phyloP scores from a whole-genome alignment of 2,329 filamentous ascomycete species.

The Paecilomyces sp. region DNA sequence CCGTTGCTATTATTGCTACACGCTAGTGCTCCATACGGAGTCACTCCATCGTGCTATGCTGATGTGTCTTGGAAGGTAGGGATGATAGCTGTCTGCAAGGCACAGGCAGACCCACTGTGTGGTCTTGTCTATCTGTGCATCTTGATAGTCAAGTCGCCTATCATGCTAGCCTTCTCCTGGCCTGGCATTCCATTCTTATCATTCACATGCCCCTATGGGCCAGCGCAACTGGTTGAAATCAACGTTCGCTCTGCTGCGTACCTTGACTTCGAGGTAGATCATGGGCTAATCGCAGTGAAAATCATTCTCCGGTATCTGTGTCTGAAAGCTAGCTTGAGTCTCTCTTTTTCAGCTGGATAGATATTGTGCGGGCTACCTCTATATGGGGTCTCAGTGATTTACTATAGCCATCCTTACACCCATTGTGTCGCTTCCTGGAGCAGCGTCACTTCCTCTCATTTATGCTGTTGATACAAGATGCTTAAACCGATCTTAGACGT shows the following conservation, averaged over 20 bases:
- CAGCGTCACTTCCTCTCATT: background rate
- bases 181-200: slow-evolving; percentile 7
- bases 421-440: background rate
- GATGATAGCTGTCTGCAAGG: background rate
- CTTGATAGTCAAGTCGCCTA: background rate
- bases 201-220: slow-evolving; percentile 1
- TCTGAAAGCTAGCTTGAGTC: background rate
- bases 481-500: slow-evolving; percentile 28
- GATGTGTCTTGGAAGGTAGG: background rate
- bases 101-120: background rate
- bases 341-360: background rate
- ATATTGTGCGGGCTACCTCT: background rate
- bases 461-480: slow-evolving; percentile 16
- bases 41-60: background rate
- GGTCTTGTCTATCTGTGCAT: background rate
- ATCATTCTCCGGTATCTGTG: background rate
- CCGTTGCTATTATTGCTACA: background rate
- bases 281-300: background rate
- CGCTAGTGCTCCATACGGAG: background rate
- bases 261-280: background rate
- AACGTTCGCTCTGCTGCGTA: background rate
- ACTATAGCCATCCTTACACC: background rate
- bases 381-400: background rate
- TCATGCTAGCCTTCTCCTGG: slow-evolving; percentile 3
- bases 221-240: background rate